phyloP scores from a whole-genome alignment of 495 filamentous ascomycete species.

The Daldinia loculata region DNA sequence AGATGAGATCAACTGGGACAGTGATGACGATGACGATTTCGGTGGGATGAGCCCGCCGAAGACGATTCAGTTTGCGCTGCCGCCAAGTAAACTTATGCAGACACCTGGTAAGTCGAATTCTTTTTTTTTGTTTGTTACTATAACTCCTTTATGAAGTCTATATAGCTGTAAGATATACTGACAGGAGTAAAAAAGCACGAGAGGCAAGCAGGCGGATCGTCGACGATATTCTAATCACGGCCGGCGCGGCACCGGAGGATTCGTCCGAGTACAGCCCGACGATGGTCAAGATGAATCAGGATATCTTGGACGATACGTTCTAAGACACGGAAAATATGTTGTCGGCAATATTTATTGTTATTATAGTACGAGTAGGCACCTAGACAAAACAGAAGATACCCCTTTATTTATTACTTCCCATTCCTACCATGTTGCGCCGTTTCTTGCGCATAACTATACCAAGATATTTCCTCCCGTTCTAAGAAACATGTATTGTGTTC shows the following conservation, averaged over 20 bases:
- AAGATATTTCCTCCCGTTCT: neutral
- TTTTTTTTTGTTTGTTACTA: neutral
- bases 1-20: conserved; percentile 71
- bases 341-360: conserved; percentile 11
- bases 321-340: conserved; percentile 41
- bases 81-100: conserved; percentile 84
- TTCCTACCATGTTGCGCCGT: neutral
- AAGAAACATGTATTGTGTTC: neutral
- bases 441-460: neutral
- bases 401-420: conserved; percentile 14
- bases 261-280: conserved; percentile 74
- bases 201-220: conserved; percentile 95
- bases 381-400: conserved; percentile 39
- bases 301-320: conserved; percentile 76
- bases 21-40: conserved; percentile 68
- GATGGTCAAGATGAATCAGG: conserved; percentile 71
- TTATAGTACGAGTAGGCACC: conserved; percentile 14
- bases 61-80: conserved; percentile 96
- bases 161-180: conserved; percentile 5
- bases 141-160: neutral
- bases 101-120: conserved; percentile 75
- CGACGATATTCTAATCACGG: conserved; percentile 85
- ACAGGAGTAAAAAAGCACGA: conserved; percentile 61
- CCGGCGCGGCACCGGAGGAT: conserved; percentile 71
- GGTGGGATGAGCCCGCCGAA: conserved; percentile 88